Percentiles rank a stretch among this genome's conserved stretches.
phyloP scores from a whole-genome alignment of 106 monocot species.

The Iris macrosiphon region DNA sequence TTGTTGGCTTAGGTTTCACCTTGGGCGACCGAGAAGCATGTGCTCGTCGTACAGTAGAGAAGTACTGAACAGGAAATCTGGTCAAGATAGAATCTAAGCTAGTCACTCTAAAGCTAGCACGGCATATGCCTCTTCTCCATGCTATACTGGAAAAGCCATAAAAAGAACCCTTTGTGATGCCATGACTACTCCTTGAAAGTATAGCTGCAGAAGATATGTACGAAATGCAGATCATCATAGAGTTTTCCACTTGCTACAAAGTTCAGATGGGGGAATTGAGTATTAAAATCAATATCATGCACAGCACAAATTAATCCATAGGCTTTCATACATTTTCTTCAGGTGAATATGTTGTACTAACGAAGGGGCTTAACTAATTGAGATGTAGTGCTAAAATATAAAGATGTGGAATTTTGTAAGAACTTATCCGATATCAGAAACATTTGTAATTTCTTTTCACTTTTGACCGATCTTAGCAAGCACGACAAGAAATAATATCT shows the following conservation, averaged over 20 bases:
- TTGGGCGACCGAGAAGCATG: constrained; percentile 5
- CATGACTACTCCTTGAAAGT: constrained; percentile 20
- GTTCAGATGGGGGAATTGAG: not conserved
- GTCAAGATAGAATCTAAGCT: constrained; percentile 12
- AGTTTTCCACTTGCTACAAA: constrained; percentile 16
- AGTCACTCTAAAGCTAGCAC: constrained; percentile 11
- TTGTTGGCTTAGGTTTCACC: constrained; percentile 8
- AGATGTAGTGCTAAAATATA: no score
- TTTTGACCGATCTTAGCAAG: no score
- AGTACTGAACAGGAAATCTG: constrained; percentile 19
- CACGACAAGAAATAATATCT: no score
- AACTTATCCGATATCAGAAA: no score
- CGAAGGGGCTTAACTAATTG: no score
- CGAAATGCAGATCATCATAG: constrained; percentile 19
- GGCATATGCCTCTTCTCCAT: constrained; percentile 26
- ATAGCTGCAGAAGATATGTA: constrained; percentile 23
- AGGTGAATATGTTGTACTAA: no score
- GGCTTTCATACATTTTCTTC: no score
- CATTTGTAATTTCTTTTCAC: no score
- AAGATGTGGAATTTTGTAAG: no score
- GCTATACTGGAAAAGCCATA: constrained; percentile 26
- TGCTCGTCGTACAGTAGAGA: constrained; percentile 17
- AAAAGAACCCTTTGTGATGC: constrained; percentile 30
- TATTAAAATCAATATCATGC: constrained; percentile 5
- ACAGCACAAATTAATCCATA: no score